Evolutionary conservation across 2,329 filamentous ascomycete genomes (phyloP), one percentile per base, ranked within the genome.

Genomic region (Apiospora arundinis): DNA sequence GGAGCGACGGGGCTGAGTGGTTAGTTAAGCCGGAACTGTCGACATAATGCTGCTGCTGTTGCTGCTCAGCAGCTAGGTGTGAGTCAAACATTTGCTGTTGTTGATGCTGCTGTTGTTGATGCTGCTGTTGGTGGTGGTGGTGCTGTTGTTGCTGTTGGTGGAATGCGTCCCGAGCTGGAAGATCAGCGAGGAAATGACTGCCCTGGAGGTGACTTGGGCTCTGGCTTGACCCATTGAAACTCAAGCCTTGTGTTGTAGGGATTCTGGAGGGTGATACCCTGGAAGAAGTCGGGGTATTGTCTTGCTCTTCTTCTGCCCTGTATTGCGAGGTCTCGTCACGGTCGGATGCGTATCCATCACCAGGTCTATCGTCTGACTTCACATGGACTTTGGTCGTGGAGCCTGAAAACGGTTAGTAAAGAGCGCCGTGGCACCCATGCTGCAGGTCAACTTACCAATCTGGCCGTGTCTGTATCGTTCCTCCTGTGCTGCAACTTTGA

Each of bases 401-500:
- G 65, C 76, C 28, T 70, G 76, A 71, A 65, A 68, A 65, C 56
- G 21, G 56, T 63, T 12, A 40, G 42, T 63, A 23, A 37, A 8
- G 12, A n/a, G 23, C 9, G 4, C 32, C 2, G n/a, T 21, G 11
- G n/a, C 11, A 45, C 11, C 11, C 16, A 9, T 21, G 12, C 25
- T 14, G n/a, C 49, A 37, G 5, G 9, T n/a, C 25, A 21, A 75
- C 84, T 74, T 79, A 91, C 90, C 89, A 68, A 91, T 87, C 75
- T 90, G 88, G 37, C 85, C 86, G 60, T 86, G 85, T 74, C 82
- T 86, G 75, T 81, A 91, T 5, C 86, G 82, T 76, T 91, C 89
- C 73, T 92, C 87, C 42, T 83, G 79, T 70, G 81, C 84, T 0
- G 90, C 90, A 42, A 92, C 85, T 72, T 86, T 88, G 81, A 92